Conservation (phyloP, 352 stramenopile species). For the Hyaloperonospora brassicae region DNA sequence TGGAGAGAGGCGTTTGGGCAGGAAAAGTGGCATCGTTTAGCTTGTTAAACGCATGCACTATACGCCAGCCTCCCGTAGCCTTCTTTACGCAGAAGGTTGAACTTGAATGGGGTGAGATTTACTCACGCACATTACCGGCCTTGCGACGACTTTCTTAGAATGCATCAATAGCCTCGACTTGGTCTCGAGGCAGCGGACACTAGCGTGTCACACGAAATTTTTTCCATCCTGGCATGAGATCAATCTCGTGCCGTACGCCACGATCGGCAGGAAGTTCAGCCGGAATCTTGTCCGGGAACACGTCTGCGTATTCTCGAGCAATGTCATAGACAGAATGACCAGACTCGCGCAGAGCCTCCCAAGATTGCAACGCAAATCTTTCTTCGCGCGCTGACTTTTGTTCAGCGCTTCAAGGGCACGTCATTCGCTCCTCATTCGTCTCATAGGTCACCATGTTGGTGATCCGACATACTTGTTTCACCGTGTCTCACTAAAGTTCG, state of each 20-base stretch:
- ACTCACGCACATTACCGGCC: background rate
- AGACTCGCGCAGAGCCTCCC: too few relatives aligned
- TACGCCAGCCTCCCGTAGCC: background rate
- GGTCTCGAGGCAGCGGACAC: background rate
- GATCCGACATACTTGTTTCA: too few relatives aligned
- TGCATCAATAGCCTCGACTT: background rate
- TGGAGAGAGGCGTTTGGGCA: too few relatives aligned
- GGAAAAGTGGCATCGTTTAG: too few relatives aligned
- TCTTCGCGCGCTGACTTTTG: too few relatives aligned
- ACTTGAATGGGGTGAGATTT: background rate
- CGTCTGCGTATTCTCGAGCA: background rate
- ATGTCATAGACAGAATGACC: background rate
- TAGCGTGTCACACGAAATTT: background rate
- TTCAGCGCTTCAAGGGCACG: too few relatives aligned
- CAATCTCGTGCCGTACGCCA: background rate
- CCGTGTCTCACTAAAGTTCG: too few relatives aligned
- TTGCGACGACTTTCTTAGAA: background rate
- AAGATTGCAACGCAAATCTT: too few relatives aligned
- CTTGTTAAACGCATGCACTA: too few relatives aligned
- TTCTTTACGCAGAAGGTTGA: background rate
- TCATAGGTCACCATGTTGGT: too few relatives aligned
- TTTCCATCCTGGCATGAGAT: constrained; percentile 1
- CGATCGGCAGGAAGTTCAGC: background rate
- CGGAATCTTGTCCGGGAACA: background rate
- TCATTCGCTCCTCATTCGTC: too few relatives aligned